Evolutionary conservation across 192 early-diverging fungal genomes (phyloP), one percentile per base, ranked within the genome.

Genomic region (Coemansia guatemalensis): DNA sequence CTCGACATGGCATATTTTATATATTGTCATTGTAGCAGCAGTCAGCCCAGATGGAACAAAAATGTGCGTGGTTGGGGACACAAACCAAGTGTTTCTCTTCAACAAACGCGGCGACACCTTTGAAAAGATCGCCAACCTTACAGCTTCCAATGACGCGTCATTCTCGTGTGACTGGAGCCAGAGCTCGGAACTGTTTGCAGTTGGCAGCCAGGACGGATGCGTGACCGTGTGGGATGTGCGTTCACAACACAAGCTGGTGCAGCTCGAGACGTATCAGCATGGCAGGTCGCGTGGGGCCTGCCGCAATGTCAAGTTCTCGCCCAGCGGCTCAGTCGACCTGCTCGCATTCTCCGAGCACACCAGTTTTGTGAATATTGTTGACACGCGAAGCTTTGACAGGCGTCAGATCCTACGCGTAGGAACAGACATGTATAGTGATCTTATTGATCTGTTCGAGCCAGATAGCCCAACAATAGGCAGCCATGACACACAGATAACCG

Each of bases 141-240:
- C 73, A 81, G 94, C 88, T 0, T 84, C 87, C 9, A 88, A 82
- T 41, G 94, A 96, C 59, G 92, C 96, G 0, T 90, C 91, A 8
- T 98, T 97, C 64, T 95, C 92, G 7, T 96, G 95, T 73, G 88
- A 95, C 26, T 98, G 95, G 93, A 97, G 91, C 71, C 93, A 95
- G 58, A 81, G 88, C 17, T 94, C 92, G 1, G 91, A 94, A 62
- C 92, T 88, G 67, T 98, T 98, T 84, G 96, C 96, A 0, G 95
- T 98, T 1, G 95, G 94, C 11, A 94, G 89, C 75, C 93, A 96
- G 72, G 92, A 97, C 73, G 96, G 96, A 8, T 92, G 75, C 62
- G 93, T 95, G 8, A 89, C 86, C 49, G 92, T 98, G 0, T 98
- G 93, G 92, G 96, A 98, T 69, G 85, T 96, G 39, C 84, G 93